Conservation (phyloP, 1,139 yeast species). For the Blastobotrys buckinghamii region DNA sequence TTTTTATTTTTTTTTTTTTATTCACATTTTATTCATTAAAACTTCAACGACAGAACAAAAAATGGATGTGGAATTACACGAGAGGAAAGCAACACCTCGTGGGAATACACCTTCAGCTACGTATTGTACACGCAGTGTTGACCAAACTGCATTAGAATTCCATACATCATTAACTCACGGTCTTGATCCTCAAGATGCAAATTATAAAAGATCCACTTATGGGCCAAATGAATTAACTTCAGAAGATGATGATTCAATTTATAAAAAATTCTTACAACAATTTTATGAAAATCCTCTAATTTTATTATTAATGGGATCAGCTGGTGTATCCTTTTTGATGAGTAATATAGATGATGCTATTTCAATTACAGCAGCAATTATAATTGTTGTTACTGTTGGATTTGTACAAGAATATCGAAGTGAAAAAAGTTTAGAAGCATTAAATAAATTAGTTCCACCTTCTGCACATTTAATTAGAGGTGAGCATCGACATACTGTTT, state of each 20-base stretch:
- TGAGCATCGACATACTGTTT: slow-evolving; percentile 56
- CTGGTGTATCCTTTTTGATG: slow-evolving; percentile 77
- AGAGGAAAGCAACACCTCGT: background rate
- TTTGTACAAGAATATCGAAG: slow-evolving; percentile 94
- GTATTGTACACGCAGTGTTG: slow-evolving; percentile 53
- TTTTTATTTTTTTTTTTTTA: background rate
- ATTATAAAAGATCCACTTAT: slow-evolving; percentile 62
- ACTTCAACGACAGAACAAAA: too few species aligned
- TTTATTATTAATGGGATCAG: slow-evolving; percentile 79
- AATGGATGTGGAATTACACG: slow-evolving; percentile 1
- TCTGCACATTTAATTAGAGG: slow-evolving; percentile 84
- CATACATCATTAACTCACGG: slow-evolving; percentile 59
- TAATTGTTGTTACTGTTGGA: slow-evolving; percentile 91
- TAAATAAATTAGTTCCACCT: slow-evolving; percentile 88
- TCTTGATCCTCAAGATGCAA: slow-evolving; percentile 57
- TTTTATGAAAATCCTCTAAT: slow-evolving; percentile 89
- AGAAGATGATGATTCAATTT: slow-evolving; percentile 70
- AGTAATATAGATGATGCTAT: slow-evolving; percentile 92
- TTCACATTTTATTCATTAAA: background rate
- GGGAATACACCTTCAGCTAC: slow-evolving; percentile 34
- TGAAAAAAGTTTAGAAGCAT: slow-evolving; percentile 86
- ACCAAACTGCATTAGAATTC: slow-evolving; percentile 55
- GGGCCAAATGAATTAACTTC: slow-evolving; percentile 70
- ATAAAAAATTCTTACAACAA: slow-evolving; percentile 63
- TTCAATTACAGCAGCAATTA: slow-evolving; percentile 74